Evolutionary conservation across 495 filamentous ascomycete genomes (phyloP).

Genomic region (Penicillium ucsense): DNA sequence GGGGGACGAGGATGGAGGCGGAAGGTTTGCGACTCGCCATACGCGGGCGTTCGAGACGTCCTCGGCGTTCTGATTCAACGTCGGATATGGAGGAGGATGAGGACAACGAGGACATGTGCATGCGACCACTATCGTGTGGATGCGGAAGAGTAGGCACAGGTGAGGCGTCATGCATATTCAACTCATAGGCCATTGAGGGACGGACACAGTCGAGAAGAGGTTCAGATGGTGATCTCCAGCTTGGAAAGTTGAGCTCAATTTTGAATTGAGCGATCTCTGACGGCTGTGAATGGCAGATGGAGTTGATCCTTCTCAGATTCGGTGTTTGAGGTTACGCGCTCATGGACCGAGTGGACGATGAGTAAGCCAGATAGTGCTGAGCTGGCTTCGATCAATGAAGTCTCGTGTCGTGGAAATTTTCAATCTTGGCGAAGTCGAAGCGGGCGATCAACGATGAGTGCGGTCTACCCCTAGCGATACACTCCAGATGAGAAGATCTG

Average conservation of each 20-base stretch:
- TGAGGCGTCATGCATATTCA: conserved; percentile 32
- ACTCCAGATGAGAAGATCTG: conserved; percentile 33
- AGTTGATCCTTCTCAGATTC: too few species aligned
- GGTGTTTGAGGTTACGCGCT: too few species aligned
- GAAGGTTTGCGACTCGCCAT: conserved; percentile 60
- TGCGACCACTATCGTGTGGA: conserved; percentile 34
- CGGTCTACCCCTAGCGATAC: conserved; percentile 37
- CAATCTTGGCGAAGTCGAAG: conserved; percentile 3
- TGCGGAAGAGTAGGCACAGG: conserved; percentile 36
- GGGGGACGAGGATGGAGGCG: conserved; percentile 71
- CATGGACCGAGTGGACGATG: too few species aligned
- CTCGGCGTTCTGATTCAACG: conserved; percentile 35
- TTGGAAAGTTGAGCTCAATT: conserved; percentile 9
- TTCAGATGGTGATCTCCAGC: conserved; percentile 15
- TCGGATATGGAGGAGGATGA: conserved; percentile 41
- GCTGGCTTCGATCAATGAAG: too few species aligned
- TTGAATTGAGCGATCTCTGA: too few species aligned
- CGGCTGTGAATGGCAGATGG: too few species aligned
- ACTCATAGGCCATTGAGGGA: conserved; percentile 31
- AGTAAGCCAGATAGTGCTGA: too few species aligned
- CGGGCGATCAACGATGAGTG: conserved; percentile 17
- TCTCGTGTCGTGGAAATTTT: neutral
- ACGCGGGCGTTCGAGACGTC: conserved; percentile 39
- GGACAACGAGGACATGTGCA: conserved; percentile 34
- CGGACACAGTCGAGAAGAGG: conserved; percentile 5